Percentiles rank a stretch among this genome's conserved stretches.
Evolutionary conservation across 1,284 basidiomycete genomes (phyloP).

Genomic region (Cryptococcus sp.): DNA sequence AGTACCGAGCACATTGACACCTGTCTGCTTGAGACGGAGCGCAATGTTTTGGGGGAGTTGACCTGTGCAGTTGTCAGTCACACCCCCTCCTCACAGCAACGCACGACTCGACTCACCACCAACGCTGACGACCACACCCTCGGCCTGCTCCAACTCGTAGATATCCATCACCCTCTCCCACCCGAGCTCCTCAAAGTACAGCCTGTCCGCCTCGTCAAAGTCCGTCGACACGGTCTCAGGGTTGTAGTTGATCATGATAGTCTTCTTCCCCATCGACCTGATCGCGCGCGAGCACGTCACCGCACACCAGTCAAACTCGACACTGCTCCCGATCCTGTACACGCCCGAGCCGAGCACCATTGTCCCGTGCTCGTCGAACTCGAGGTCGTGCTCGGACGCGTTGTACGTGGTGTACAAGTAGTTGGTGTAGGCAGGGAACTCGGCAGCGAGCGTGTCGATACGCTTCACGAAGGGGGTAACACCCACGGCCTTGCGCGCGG

Average conservation of each 20-base stretch:
- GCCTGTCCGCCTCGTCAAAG: conserved; percentile 96
- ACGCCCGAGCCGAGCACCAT: conserved; percentile 99
- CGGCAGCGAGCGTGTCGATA: conserved; percentile 97
- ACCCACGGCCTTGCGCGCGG: conserved; percentile 76
- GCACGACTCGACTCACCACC: conserved; percentile 63
- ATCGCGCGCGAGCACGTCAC: conserved; percentile 94
- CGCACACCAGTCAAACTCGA: conserved; percentile 99
- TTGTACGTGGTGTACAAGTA: conserved; percentile 99
- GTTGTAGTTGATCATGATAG: conserved; percentile 99
- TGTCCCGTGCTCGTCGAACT: conserved; percentile 93
- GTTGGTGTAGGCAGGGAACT: conserved; percentile 98
- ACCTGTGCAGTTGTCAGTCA: conserved; percentile 52
- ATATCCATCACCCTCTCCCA: conserved; percentile 99
- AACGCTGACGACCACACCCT: conserved; percentile 93
- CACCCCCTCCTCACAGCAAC: background rate
- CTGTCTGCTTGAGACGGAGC: conserved; percentile 83
- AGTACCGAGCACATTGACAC: conserved; percentile 92
- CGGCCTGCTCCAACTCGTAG: conserved; percentile 90
- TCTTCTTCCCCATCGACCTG: conserved; percentile 85
- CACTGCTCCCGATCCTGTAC: conserved; percentile 95
- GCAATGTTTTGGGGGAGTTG: conserved; percentile 99
- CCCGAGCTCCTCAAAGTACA: conserved; percentile 98
- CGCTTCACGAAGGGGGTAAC: conserved; percentile 98
- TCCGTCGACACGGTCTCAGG: conserved; percentile 99
- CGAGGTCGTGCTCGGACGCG: conserved; percentile 90